Evolutionary conservation across 345 rosid species (phyloP).

Genomic region (Ceriops tagal): DNA sequence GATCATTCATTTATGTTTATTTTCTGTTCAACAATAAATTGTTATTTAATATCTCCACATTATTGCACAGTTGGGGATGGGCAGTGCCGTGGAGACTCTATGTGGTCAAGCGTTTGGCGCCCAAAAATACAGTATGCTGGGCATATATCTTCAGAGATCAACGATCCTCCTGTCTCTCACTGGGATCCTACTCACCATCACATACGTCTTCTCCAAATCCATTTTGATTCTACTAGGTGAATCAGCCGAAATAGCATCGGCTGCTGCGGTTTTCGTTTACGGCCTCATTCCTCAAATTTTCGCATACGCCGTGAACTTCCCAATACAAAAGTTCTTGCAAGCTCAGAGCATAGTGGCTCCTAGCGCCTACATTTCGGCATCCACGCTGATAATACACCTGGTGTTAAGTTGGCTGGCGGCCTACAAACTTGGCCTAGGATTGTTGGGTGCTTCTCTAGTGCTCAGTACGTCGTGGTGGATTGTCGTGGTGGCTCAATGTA

Average conservation of each 20-base stretch:
- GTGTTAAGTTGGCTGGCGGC: not conserved
- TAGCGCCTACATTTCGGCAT: not conserved
- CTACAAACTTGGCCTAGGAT: conserved; percentile 16
- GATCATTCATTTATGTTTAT: too few relatives aligned
- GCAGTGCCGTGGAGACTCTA: not conserved
- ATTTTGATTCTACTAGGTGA: not conserved
- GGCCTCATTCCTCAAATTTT: not conserved
- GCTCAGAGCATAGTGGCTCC: not conserved
- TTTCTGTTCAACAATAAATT: not conserved
- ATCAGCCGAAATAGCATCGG: not conserved
- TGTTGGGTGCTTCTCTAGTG: conserved; percentile 47
- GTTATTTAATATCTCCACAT: not conserved
- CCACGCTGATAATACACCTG: not conserved
- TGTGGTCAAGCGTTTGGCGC: not conserved
- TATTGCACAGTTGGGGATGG: not conserved
- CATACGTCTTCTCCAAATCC: not conserved
- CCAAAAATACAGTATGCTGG: not conserved
- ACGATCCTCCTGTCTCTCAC: not conserved
- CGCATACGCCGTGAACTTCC: not conserved
- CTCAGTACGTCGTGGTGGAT: conserved; percentile 63
- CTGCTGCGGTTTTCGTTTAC: not conserved
- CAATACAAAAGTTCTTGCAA: not conserved
- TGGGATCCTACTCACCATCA: not conserved
- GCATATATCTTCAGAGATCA: conserved; percentile 4
- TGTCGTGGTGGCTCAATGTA: conserved; percentile 44